Percentiles rank a stretch among this genome's conserved stretches.
Conservation (phyloP, 2,329 filamentous ascomycete species). For the Dactylellina leptospora region DNA sequence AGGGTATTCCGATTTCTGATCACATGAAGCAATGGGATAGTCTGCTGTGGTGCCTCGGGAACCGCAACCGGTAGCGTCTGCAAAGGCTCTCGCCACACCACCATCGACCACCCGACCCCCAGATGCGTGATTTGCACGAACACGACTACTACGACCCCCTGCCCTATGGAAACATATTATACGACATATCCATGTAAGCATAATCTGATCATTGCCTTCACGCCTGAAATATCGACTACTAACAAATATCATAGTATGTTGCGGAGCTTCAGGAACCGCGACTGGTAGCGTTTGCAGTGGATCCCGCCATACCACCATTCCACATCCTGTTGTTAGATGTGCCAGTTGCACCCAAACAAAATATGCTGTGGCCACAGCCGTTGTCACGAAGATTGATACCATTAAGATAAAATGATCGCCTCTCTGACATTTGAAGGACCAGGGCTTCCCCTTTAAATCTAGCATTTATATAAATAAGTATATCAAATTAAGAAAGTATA, state of each 20-base stretch:
- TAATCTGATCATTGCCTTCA: not conserved
- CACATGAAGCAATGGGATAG: not conserved
- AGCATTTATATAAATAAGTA: not conserved
- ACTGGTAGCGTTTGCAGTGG: conserved; percentile 39
- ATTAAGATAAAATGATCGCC: no score
- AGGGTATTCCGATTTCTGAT: no score
- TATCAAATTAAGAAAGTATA: no score
- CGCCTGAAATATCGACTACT: no score
- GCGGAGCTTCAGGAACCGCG: conserved; percentile 24
- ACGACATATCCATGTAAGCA: conserved; percentile 30
- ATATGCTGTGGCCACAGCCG: conserved; percentile 26
- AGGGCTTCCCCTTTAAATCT: no score
- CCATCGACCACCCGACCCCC: conserved; percentile 29
- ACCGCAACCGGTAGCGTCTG: conserved; percentile 36
- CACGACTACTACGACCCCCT: conserved; percentile 29
- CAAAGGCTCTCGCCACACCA: conserved; percentile 27
- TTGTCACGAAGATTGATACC: conserved; percentile 27
- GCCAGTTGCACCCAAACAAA: conserved; percentile 9
- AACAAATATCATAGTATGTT: conserved; percentile 10
- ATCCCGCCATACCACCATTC: conserved; percentile 6
- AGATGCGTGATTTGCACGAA: conserved; percentile 23
- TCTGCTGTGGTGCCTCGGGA: conserved; percentile 34
- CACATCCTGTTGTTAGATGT: conserved; percentile 22
- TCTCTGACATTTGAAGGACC: no score
- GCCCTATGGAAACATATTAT: conserved; percentile 31